A percentile compares a stretch with the other conserved stretches of the same genome.
These are phyloP conservation scores for Diplotaxis tenuifolia DNA, from an alignment of 345 rosid species.

Conservation along the genomic window DNA sequence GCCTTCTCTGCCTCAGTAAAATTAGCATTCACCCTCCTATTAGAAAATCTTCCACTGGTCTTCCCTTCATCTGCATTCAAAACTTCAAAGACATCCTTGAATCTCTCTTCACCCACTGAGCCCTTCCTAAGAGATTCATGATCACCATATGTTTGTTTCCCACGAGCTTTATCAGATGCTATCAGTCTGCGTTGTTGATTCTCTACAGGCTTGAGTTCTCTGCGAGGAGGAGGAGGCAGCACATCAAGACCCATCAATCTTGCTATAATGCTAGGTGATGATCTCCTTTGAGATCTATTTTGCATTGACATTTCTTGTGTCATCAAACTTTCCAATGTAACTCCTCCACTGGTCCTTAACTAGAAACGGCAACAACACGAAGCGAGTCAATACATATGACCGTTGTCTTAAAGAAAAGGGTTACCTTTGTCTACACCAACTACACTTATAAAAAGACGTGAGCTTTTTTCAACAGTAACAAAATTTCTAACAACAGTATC, in stretches of 20 bases:
- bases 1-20: constrained; percentile 57
- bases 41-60: constrained; percentile 24
- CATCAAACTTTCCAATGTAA: constrained; percentile 40
- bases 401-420: constrained; percentile 21
- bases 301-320: constrained; percentile 72
- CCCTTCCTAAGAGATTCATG: constrained; percentile 53
- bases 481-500: too few species aligned
- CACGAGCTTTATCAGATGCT: not conserved
- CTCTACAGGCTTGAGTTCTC: constrained; percentile 38
- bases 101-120: constrained; percentile 67
- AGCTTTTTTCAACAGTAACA: too few species aligned
- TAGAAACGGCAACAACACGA: constrained; percentile 22
- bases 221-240: constrained; percentile 53
- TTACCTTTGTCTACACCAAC: constrained; percentile 43
- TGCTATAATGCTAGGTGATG: constrained; percentile 71
- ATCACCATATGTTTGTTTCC: constrained; percentile 30
- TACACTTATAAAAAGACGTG: too few species aligned
- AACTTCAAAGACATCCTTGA: constrained; percentile 90
- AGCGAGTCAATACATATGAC: not conserved
- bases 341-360: constrained; percentile 7
- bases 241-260: constrained; percentile 89
- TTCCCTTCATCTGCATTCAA: constrained; percentile 47
- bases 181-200: constrained; percentile 28
- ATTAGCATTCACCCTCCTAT: constrained; percentile 32
- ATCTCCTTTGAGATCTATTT: constrained; percentile 49